Evolutionary conservation across 768 basidiomycete genomes (phyloP).

Genomic region (Coprinopsis strossmayeri): DNA sequence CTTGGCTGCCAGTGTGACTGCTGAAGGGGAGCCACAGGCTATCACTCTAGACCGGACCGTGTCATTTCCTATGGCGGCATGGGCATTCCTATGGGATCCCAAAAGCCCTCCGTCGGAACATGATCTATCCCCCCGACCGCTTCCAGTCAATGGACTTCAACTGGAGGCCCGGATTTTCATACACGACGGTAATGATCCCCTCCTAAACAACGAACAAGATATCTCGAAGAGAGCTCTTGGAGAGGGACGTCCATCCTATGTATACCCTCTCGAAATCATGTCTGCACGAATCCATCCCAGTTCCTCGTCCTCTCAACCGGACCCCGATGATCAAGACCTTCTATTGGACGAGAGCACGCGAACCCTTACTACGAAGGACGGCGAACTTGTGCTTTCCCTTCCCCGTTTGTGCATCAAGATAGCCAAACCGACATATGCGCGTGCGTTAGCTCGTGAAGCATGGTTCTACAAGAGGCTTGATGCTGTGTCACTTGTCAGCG

Average conservation of each 20-base stretch:
- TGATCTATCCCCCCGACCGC: background rate
- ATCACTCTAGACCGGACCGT: background rate
- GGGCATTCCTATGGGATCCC: background rate
- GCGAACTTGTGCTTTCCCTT: too few species aligned
- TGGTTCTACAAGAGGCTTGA: background rate
- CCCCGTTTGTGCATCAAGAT: background rate
- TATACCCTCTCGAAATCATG: background rate
- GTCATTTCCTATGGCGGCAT: background rate
- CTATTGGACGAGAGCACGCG: too few species aligned
- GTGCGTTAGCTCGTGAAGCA: background rate
- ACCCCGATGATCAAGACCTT: background rate
- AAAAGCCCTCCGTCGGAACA: background rate
- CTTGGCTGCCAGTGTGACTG: background rate
- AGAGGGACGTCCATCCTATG: background rate
- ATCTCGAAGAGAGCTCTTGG: background rate
- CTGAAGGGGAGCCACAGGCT: background rate
- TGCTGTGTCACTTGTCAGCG: background rate
- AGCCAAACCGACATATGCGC: background rate
- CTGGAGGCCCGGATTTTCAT: background rate
- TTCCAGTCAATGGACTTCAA: background rate
- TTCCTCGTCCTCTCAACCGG: background rate
- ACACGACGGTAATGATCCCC: background rate
- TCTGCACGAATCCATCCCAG: background rate
- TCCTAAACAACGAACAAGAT: background rate
- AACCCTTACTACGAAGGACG: background rate